Conservation (phyloP, 2,329 filamentous ascomycete genomes). For the Aureobasidium sp. region DNA sequence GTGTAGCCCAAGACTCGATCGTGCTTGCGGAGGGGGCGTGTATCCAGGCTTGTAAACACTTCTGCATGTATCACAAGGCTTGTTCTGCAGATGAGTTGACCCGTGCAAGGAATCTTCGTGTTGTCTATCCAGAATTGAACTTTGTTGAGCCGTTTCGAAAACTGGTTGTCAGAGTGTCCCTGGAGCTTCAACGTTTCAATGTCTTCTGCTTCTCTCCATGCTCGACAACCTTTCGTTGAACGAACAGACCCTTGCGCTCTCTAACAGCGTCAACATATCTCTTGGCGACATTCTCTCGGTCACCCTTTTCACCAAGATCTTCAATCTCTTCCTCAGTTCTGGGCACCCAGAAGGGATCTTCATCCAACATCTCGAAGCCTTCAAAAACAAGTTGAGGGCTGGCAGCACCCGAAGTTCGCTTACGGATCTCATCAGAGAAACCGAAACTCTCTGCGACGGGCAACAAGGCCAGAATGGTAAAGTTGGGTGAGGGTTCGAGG, state of each 20-base stretch:
- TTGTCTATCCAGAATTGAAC: too few species aligned
- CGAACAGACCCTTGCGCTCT: constrained; percentile 76
- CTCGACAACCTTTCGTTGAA: constrained; percentile 62
- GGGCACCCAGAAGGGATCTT: constrained; percentile 97
- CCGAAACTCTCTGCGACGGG: constrained; percentile 94
- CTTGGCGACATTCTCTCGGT: constrained; percentile 93
- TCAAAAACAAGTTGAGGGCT: constrained; percentile 89
- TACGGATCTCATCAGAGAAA: constrained; percentile 93
- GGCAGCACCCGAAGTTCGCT: constrained; percentile 82
- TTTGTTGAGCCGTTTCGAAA: too few species aligned
- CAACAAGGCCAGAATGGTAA: constrained; percentile 80
- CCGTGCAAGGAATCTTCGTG: too few species aligned
- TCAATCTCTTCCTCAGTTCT: constrained; percentile 94
- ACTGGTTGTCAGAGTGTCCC: too few species aligned
- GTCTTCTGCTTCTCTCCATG: constrained; percentile 91
- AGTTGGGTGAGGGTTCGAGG: constrained; percentile 93
- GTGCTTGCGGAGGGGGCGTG: too few species aligned
- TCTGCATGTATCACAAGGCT: too few species aligned
- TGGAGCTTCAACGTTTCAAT: constrained; percentile 44
- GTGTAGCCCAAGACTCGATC: too few species aligned
- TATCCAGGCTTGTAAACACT: too few species aligned
- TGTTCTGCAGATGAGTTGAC: too few species aligned
- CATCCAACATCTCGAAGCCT: constrained; percentile 85
- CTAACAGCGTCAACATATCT: constrained; percentile 89
- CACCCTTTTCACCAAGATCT: constrained; percentile 87